A percentile compares a stretch with the other conserved stretches of the same genome.
phyloP scores from a whole-genome alignment of 2,329 filamentous ascomycete species.

The Ophiostoma sp. region DNA sequence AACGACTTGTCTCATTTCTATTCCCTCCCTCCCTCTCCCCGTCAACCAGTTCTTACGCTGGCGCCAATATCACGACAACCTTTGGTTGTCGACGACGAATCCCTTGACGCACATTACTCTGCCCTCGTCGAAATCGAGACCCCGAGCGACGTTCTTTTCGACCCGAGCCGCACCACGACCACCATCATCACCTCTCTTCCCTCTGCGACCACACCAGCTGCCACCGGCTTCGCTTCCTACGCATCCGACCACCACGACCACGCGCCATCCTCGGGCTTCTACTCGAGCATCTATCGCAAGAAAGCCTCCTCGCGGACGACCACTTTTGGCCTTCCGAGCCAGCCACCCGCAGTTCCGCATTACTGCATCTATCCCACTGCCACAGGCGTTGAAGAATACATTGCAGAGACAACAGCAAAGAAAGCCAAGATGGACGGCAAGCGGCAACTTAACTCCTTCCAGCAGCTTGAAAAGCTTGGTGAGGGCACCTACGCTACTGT shows the following conservation, averaged over 20 bases:
- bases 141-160: slow-evolving; percentile 39
- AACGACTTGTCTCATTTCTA: slow-evolving; percentile 9
- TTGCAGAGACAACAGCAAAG: slow-evolving; percentile 19
- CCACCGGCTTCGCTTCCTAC: slow-evolving; percentile 2
- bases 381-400: slow-evolving; percentile 20
- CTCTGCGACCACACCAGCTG: background rate
- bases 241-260: background rate
- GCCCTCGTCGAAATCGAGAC: slow-evolving; percentile 32
- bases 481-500: slow-evolving; percentile 98
- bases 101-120: slow-evolving; percentile 22
- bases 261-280: slow-evolving; percentile 3
- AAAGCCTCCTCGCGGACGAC: background rate
- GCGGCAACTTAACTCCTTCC: slow-evolving; percentile 91
- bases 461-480: slow-evolving; percentile 97
- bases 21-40: background rate
- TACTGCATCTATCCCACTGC: slow-evolving; percentile 28
- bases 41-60: slow-evolving; percentile 23
- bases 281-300: slow-evolving; percentile 4
- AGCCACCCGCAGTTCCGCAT: slow-evolving; percentile 32
- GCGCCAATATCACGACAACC: slow-evolving; percentile 25
- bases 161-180: slow-evolving; percentile 30
- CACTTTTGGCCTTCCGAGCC: slow-evolving; percentile 29
- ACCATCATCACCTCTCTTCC: slow-evolving; percentile 26
- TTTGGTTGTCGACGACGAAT: slow-evolving; percentile 24
- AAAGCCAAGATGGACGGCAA: slow-evolving; percentile 72